These are phyloP conservation scores for Aspergillus versicolor DNA, from an alignment of 2,329 filamentous ascomycete species.

Conservation along the genomic window DNA sequence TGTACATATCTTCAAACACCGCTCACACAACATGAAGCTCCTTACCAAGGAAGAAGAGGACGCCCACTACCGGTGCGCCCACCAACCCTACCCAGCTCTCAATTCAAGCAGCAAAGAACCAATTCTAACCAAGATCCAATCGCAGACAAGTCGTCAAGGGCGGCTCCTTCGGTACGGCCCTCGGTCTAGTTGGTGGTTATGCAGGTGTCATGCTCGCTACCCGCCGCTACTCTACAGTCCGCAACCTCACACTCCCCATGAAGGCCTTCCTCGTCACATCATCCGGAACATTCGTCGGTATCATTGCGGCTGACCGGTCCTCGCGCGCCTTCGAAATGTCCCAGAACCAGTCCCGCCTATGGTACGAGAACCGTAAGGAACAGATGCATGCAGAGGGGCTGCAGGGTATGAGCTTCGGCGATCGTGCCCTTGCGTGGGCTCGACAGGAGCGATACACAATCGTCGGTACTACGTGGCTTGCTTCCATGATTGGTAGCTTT, in stretches of 20 bases:
- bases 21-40: constrained; percentile 73
- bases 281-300: constrained; percentile 77
- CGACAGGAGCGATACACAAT: constrained; percentile 81
- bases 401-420: constrained; percentile 54
- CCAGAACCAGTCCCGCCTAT: constrained; percentile 66
- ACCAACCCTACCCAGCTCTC: background rate
- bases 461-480: constrained; percentile 78
- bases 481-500: constrained; percentile 73
- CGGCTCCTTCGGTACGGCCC: constrained; percentile 68
- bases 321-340: constrained; percentile 69
- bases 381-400: constrained; percentile 56
- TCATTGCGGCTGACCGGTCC: constrained; percentile 77
- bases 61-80: constrained; percentile 70
- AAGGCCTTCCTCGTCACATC: constrained; percentile 87
- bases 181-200: constrained; percentile 67
- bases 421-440: constrained; percentile 71
- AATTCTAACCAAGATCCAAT: constrained; percentile 10
- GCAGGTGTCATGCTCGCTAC: constrained; percentile 67
- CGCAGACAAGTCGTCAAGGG: constrained; percentile 72
- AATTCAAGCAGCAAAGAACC: constrained; percentile 1
- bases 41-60: constrained; percentile 90
- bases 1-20: background rate
- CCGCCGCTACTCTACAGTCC: constrained; percentile 73
- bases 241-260: constrained; percentile 81
- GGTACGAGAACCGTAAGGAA: constrained; percentile 63